A percentile compares a stretch with the other conserved stretches of the same genome.
Conservation (phyloP, 352 stramenopile species). For the Plasmopara halstedii region DNA sequence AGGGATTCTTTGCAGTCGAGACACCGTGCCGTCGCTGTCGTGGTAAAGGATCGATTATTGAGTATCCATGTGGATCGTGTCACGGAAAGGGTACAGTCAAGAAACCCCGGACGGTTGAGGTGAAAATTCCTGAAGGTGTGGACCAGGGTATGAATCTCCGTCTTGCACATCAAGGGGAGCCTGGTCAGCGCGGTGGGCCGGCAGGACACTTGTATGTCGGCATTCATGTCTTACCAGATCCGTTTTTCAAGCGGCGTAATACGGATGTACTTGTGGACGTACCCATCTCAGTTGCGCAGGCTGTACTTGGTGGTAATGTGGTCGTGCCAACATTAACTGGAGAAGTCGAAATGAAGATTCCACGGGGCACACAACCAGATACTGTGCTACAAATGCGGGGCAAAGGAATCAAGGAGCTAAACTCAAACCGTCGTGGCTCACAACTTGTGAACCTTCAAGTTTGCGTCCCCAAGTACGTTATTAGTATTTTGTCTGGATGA, state of each 20-base stretch:
- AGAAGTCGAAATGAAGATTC: slow-evolving; percentile 96
- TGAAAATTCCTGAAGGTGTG: slow-evolving; percentile 93
- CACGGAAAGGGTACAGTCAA: slow-evolving; percentile 73
- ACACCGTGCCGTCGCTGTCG: slow-evolving; percentile 75
- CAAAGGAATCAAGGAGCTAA: slow-evolving; percentile 94
- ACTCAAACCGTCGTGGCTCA: slow-evolving; percentile 88
- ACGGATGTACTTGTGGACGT: slow-evolving; percentile 92
- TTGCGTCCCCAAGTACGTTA: slow-evolving; percentile 88
- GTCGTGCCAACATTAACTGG: slow-evolving; percentile 96
- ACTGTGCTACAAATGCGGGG: slow-evolving; percentile 94
- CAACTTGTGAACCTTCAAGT: slow-evolving; percentile 97
- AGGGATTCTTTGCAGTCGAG: slow-evolving; percentile 88
- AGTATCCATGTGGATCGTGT: slow-evolving; percentile 75
- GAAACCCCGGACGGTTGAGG: slow-evolving; percentile 90
- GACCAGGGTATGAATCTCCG: slow-evolving; percentile 95
- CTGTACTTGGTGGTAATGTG: slow-evolving; percentile 89
- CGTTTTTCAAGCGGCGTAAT: slow-evolving; percentile 95
- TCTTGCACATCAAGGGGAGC: slow-evolving; percentile 88
- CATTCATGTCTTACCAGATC: slow-evolving; percentile 90
- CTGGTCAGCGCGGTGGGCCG: slow-evolving; percentile 74
- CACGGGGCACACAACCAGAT: slow-evolving; percentile 92
- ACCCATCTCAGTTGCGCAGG: slow-evolving; percentile 89
- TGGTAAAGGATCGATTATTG: slow-evolving; percentile 75
- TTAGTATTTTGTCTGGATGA: background rate
- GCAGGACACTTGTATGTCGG: slow-evolving; percentile 92